Base-by-base conservation (phyloP, 176 grass and related monocot species). In the Zoysia japonica region DNA sequence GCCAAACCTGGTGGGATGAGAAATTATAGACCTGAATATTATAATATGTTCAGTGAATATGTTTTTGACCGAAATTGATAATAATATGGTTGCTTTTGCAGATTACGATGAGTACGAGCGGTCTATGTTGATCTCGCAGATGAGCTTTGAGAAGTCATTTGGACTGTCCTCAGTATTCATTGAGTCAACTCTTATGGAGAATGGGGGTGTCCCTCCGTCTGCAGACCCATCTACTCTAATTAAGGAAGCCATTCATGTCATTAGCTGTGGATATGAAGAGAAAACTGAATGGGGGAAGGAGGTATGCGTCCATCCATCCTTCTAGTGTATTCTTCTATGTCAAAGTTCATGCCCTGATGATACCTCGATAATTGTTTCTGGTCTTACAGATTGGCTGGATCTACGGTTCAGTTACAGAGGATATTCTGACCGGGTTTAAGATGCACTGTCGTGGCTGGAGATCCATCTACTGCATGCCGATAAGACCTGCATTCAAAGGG, bases 251-350 rank as follows among this genome's bases (percentile, higher is more conserved):
- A 98, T 98, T 92, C 95, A 98, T 80, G 90, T 98, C 39, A 94
- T 98, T 68, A 81, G 92, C 71, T 98, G 95, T 52, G 95, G 95
- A 66, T 98, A 98, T 14, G 92, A 98, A 89, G 95, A 98, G 66
- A 98, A 98, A 93, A 98, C 92, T 80, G 95, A 98, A 90, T 98
- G 95, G 95, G 95, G 95, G 47, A 98, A 94, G 72, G 95, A 98
- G 95, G 94, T 97, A 17, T 46, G 72, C 55, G 17, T 43, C 63
- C 70, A 75, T 81, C 20, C 9, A 60, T 13, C 2, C 38, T 41
- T 80, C 48, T 15, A 35, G 5, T 76, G 16, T 71, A 38, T 82
- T 14, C 65, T 45, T 11, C 13, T 81, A 49, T 55, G 2, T 71
- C 2, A 6, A 43, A 80, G 48, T 75, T 14, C 57, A 63, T 82